Evolutionary conservation across 2,329 filamentous ascomycete genomes (phyloP), one percentile per base, ranked within the genome.

Genomic region (Fusarium udum): DNA sequence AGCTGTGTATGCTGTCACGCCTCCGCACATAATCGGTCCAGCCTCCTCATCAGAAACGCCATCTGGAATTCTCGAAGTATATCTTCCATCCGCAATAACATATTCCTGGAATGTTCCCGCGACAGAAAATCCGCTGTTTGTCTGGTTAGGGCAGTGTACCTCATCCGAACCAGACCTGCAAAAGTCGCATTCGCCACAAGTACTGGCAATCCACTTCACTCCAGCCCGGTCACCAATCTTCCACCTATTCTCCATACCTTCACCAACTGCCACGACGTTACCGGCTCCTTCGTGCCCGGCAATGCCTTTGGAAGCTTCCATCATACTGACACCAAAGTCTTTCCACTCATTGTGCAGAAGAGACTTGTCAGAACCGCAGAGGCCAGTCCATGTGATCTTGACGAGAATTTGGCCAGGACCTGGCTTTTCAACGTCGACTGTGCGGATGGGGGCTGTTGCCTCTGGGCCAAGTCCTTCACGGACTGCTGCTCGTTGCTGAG

Each of bases 61-160:
- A 80, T 95, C 92, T 53, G 92, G 92, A 64, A 97, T 90, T 74
- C 90, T 90, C 14, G 93, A 92, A 8, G 95, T 90, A 81, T 96
- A 93, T 20, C 91, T 89, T 4, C 93, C 94, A 80, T 96, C 95
- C 69, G 91, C 94, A 77, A 97, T 89, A 79, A 88, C 89, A 85
- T 97, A 97, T 85, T 97, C 91, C 84, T 97, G 95, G 87, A 97
- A 97, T 14, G 91, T 91, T 24, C 94, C 95, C 78, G 97, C 92
- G 77, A 95, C 93, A 0, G 93, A 96, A 85, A 95, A 97, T 37
- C 95, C 95, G 2, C 93, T 96, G 39, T 97, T 89, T 14, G 87
- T 84, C 13, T 93, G 90, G 43, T 92, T 85, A 3, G 88, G 82
- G 83, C 95, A 97, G 7, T 97, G 90, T 2, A 94, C 92, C 83